Percentiles rank a stretch among this genome's conserved stretches.
Evolutionary conservation across 805 yeast genomes (phyloP).

Genomic region (Scheffersomyces spartinae): DNA sequence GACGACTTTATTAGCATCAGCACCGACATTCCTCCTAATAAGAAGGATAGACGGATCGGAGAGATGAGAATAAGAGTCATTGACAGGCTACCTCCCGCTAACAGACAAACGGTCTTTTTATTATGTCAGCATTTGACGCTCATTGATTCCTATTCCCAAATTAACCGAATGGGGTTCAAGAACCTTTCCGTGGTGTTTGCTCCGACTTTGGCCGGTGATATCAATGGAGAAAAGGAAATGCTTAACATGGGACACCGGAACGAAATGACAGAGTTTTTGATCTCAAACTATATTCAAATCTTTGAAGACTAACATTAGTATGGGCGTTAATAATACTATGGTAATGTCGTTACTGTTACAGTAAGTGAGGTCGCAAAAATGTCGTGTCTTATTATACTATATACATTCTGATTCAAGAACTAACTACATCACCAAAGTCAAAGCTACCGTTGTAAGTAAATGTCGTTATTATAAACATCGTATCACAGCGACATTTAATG

Average conservation of each 20-base stretch:
- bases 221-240: constrained; percentile 71
- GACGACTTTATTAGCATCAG: constrained; percentile 52
- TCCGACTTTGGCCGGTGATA: constrained; percentile 78
- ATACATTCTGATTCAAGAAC: constrained; percentile 16
- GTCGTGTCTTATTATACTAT: constrained; percentile 22
- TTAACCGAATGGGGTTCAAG: constrained; percentile 72
- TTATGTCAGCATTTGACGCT: constrained; percentile 55
- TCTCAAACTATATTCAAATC: constrained; percentile 34
- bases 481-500: constrained; percentile 9
- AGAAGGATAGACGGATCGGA: constrained; percentile 8
- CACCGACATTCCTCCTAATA: constrained; percentile 13
- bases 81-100: constrained; percentile 51
- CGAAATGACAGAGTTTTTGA: constrained; percentile 62
- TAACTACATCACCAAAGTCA: constrained; percentile 10
- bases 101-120: constrained; percentile 41
- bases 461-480: constrained; percentile 1
- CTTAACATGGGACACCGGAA: constrained; percentile 75
- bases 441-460: constrained; percentile 1
- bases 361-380: constrained; percentile 8
- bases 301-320: constrained; percentile 12
- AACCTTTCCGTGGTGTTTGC: constrained; percentile 90
- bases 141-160: constrained; percentile 39
- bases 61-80: constrained; percentile 34
- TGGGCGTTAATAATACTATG: no score
- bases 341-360: no score